Conservation (phyloP, 306 rosid species). For the Boehmeria nivea region DNA sequence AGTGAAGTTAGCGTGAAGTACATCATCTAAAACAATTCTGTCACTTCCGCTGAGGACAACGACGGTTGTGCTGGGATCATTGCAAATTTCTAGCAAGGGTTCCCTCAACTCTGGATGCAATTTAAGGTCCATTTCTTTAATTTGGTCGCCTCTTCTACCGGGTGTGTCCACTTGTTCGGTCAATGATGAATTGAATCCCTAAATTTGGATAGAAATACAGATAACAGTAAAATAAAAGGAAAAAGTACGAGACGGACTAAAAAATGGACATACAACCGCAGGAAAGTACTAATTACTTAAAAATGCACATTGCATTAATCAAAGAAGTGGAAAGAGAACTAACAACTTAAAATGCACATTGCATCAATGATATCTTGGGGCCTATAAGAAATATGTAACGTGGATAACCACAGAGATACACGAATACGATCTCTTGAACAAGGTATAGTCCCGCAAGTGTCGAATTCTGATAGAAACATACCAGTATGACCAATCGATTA, state of each 20-base stretch:
- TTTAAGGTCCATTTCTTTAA: conserved; percentile 77
- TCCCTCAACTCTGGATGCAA: conserved; percentile 75
- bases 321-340: not conserved
- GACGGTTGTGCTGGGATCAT: conserved; percentile 70
- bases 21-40: conserved; percentile 60
- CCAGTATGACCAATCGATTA: conserved; percentile 87
- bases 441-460: not conserved
- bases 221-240: not conserved
- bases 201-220: conserved; percentile 5
- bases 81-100: conserved; percentile 56
- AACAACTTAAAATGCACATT: too few relatives aligned
- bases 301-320: too few relatives aligned
- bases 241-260: too few relatives aligned
- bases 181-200: conserved; percentile 94
- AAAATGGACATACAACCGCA: too few relatives aligned
- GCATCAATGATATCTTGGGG: too few relatives aligned
- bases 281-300: too few relatives aligned
- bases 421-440: not conserved
- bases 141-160: conserved; percentile 74
- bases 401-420: conserved; percentile 1
- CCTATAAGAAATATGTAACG: too few relatives aligned
- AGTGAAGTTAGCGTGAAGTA: conserved; percentile 29
- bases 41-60: conserved; percentile 90
- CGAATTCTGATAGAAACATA: conserved; percentile 32
- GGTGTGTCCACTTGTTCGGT: conserved; percentile 82